Conservation (phyloP, 164 flowering plant genomes). For the Chimonanthus salicifolius region DNA sequence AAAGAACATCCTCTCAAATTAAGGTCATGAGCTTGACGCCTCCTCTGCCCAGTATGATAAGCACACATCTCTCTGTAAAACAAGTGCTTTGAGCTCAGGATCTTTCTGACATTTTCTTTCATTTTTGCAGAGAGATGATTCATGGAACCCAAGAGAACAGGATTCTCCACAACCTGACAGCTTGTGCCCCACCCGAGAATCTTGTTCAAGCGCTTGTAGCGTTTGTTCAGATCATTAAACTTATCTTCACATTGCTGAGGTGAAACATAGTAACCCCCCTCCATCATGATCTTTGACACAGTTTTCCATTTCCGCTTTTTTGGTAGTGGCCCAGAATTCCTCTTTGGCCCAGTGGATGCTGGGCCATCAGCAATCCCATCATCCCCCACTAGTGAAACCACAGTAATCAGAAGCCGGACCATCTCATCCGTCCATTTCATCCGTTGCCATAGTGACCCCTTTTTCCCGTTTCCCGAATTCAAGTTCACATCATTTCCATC, state of each 20-base stretch:
- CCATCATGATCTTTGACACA: constrained; percentile 52
- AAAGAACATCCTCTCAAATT: constrained; percentile 32
- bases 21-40: constrained; percentile 35
- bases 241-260: constrained; percentile 83
- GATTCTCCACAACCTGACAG: constrained; percentile 62
- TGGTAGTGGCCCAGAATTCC: constrained; percentile 39
- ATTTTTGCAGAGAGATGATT: constrained; percentile 42
- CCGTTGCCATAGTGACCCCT: constrained; percentile 52
- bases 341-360: constrained; percentile 27
- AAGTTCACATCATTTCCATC: constrained; percentile 23
- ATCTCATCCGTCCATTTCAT: constrained; percentile 64
- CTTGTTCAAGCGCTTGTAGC: constrained; percentile 60
- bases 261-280: constrained; percentile 49
- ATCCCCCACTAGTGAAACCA: constrained; percentile 53
- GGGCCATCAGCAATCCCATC: constrained; percentile 34
- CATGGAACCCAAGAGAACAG: constrained; percentile 51
- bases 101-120: constrained; percentile 57
- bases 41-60: constrained; percentile 51
- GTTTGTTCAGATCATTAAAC: constrained; percentile 65
- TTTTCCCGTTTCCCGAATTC: constrained; percentile 28
- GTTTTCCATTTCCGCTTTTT: constrained; percentile 72
- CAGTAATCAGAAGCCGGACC: constrained; percentile 49
- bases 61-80: constrained; percentile 69
- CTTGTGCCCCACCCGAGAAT: constrained; percentile 58
- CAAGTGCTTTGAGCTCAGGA: constrained; percentile 62